Conservation (phyloP, 2,329 filamentous ascomycete genomes). For the Colletotrichum sp. region DNA sequence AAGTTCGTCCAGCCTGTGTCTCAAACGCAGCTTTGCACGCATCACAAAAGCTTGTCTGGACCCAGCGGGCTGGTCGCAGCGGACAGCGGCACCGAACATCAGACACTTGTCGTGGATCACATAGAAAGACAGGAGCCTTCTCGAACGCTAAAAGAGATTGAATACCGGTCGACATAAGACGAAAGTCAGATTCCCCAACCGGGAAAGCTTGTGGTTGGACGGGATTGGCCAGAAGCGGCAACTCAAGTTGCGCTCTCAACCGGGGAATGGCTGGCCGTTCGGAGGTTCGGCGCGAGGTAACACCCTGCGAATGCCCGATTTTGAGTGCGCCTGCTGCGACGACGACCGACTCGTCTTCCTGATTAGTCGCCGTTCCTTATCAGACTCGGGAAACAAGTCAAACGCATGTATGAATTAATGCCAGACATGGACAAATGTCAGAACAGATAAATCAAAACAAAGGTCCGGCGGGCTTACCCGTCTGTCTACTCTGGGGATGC, state of each 20-base stretch:
- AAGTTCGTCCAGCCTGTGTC: not conserved
- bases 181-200: not conserved
- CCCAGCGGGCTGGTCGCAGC: not conserved
- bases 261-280: not conserved
- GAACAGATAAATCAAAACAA: not conserved
- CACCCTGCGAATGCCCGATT: not conserved
- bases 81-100: not conserved
- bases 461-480: not conserved
- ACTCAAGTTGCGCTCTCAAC: not conserved
- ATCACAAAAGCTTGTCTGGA: not conserved
- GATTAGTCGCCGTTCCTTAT: not conserved
- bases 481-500: not conserved
- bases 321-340: not conserved
- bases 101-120: not conserved
- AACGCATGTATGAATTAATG: not conserved
- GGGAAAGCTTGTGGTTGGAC: not conserved
- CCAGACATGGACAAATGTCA: not conserved
- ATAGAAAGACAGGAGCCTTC: not conserved
- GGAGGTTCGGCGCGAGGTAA: not conserved
- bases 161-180: not conserved
- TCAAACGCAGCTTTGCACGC: not conserved
- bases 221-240: not conserved
- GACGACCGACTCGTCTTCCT: not conserved
- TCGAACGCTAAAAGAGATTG: not conserved
- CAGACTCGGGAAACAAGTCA: not conserved